Conservation (phyloP, 305 asterid species). For the Stenogyne calaminthoides region DNA sequence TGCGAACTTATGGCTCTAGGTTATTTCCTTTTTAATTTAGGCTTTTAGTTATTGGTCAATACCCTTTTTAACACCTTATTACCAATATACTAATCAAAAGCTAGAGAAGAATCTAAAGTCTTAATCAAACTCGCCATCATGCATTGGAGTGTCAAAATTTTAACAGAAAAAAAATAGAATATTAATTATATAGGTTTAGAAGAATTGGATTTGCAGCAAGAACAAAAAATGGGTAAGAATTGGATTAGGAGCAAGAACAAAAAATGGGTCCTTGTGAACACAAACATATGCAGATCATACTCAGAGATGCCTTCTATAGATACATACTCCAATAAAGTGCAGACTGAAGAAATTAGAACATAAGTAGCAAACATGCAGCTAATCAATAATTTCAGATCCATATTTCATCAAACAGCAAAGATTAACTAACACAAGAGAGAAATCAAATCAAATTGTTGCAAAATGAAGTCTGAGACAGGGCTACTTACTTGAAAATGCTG, state of each 20-base stretch:
- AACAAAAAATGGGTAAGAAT: not conserved
- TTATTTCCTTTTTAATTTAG: too few species aligned
- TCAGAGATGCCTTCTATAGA: not conserved
- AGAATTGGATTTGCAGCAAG: not conserved
- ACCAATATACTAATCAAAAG: too few species aligned
- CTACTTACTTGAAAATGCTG: slow-evolving; percentile 36
- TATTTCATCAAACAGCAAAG: slow-evolving; percentile 13
- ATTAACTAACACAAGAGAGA: not conserved
- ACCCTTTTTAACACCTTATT: too few species aligned
- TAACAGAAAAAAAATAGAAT: too few species aligned
- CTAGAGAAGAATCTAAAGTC: too few species aligned
- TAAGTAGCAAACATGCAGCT: not conserved
- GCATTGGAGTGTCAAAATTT: too few species aligned
- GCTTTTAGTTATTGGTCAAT: too few species aligned
- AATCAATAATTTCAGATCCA: not conserved
- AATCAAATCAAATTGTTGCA: slow-evolving; percentile 20
- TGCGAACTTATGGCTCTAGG: too few species aligned
- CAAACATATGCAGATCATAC: not conserved
- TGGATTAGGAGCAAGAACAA: slow-evolving; percentile 1
- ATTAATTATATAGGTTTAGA: not conserved
- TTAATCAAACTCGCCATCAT: too few species aligned
- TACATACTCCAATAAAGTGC: not conserved
- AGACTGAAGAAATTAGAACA: not conserved
- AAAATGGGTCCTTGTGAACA: not conserved
- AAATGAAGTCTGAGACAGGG: slow-evolving; percentile 3